phyloP scores from a whole-genome alignment of 2,329 filamentous ascomycete genomes.

The Lasiodiplodia sp. region DNA sequence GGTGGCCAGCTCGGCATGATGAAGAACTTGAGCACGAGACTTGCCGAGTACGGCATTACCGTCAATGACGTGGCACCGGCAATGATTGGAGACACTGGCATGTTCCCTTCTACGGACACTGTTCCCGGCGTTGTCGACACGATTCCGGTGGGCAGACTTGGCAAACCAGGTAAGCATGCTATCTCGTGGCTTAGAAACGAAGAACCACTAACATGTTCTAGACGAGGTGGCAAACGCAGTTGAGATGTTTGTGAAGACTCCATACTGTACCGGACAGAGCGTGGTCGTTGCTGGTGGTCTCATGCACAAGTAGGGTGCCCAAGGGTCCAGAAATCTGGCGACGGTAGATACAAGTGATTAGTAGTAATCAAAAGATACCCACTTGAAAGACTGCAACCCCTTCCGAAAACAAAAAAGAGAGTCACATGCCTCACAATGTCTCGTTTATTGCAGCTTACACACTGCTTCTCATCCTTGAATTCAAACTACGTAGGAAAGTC shows the following conservation, averaged over 20 bases:
- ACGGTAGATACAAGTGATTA: not conserved
- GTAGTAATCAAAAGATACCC: slow-evolving; percentile 10
- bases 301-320: slow-evolving; percentile 36
- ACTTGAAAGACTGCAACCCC: not conserved
- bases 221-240: slow-evolving; percentile 37
- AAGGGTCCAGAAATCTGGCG: not conserved
- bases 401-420: too few relatives aligned
- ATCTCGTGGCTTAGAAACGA: not conserved
- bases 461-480: not conserved
- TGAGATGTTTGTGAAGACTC: slow-evolving; percentile 38
- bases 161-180: slow-evolving; percentile 32
- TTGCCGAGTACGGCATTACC: slow-evolving; percentile 68
- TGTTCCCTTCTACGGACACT: slow-evolving; percentile 35
- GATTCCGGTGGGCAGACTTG: slow-evolving; percentile 37
- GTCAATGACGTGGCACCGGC: slow-evolving; percentile 74
- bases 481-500: not conserved
- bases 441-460: not conserved
- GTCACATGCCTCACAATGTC: not conserved
- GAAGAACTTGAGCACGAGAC: slow-evolving; percentile 67
- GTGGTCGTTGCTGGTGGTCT: slow-evolving; percentile 39
- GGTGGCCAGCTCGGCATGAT: slow-evolving; percentile 70
- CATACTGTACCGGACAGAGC: slow-evolving; percentile 40
- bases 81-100: slow-evolving; percentile 65
- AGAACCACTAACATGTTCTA: not conserved
- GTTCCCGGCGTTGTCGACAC: slow-evolving; percentile 36